A percentile compares a stretch with the other conserved stretches of the same genome.
Conservation (phyloP, 108 stramenopile genomes). For the Bacterosira constricta region DNA sequence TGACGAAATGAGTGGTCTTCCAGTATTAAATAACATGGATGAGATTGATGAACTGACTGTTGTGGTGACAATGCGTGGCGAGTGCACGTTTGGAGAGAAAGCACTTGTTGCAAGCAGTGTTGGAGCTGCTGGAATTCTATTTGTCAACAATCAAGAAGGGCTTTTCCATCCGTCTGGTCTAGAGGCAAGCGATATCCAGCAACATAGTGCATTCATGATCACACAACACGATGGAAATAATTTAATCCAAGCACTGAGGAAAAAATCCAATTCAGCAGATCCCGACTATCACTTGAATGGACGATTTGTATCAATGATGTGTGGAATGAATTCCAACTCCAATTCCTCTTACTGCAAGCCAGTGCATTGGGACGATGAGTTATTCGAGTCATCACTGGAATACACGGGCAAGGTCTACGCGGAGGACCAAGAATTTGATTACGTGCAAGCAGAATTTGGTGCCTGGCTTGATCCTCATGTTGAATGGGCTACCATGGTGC, state of each 20-base stretch:
- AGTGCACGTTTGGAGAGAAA: slow-evolving; percentile 46
- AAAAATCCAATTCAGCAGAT: neutral
- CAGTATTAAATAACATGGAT: slow-evolving; percentile 14
- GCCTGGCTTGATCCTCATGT: slow-evolving; percentile 10
- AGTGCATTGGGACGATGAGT: slow-evolving; percentile 5
- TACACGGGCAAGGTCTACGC: slow-evolving; percentile 9
- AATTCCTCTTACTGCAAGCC: slow-evolving; percentile 30
- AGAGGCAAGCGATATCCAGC: slow-evolving; percentile 23
- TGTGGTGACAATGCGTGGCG: slow-evolving; percentile 31
- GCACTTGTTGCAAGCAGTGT: slow-evolving; percentile 16
- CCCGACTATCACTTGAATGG: neutral
- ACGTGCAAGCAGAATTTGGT: slow-evolving; percentile 33
- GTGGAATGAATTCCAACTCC: neutral
- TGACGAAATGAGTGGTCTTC: slow-evolving; percentile 12
- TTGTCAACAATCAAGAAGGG: slow-evolving; percentile 29
- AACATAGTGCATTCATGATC: slow-evolving; percentile 33
- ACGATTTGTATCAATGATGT: slow-evolving; percentile 13
- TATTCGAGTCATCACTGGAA: neutral
- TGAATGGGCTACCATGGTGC: slow-evolving; percentile 21
- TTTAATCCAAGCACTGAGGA: slow-evolving; percentile 7
- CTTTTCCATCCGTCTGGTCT: slow-evolving; percentile 30
- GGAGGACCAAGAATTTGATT: slow-evolving; percentile 25
- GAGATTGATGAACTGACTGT: slow-evolving; percentile 13
- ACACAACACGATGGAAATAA: slow-evolving; percentile 23
- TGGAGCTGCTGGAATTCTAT: slow-evolving; percentile 46